Base-by-base conservation (phyloP, 352 stramenopile species). In the Saprolegnia diclina region DNA sequence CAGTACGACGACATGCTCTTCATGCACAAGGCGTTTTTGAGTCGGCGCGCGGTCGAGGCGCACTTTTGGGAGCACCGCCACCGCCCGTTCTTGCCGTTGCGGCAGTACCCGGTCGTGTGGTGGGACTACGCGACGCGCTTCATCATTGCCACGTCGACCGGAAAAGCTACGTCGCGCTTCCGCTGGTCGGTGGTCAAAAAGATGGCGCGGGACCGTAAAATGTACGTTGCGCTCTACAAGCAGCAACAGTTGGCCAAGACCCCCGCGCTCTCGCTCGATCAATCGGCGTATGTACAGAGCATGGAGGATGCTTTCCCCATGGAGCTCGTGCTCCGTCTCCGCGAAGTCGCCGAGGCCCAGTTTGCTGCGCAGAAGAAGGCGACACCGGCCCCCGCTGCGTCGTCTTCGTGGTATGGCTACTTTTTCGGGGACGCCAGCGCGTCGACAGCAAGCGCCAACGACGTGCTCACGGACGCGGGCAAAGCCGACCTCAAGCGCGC, bases 1-100 rank as follows among this genome's bases (percentile, higher is more conserved):
- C 85, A 94, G 71, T 94, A 92, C 64, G 83, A 92, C 71, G 85
- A 94, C 42, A 80, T 89, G 71, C 46, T 89, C 37, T 92, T 92
- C 52, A 63, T 94, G 35, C 73, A 88, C 62, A 76, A 80, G 26
- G 85, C 82, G 26, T 92, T 94, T 61, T 50, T 79, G 4, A 76
- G 81, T 0, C 78, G 85, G 13, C 72, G 76, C 4, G 82, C 79
- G 0, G 80, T 94, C 5, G 85, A 92, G 61, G 71, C 77, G 10
- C 82, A 90, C 57, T 89, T 91, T n/a, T 71, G 82, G n/a, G 56
- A 79, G 48, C 79, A 76, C 5, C 79, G 81, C 40, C 76, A 82
- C 55, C 71, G 83, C 4, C 85, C 85, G 48, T 79, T 91, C 38
- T 55, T 72, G 35, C 50, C 66, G 13, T 42, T 66, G 24, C 35